A percentile compares a stretch with the other conserved stretches of the same genome.
phyloP scores from a whole-genome alignment of 345 rosid genomes.

The Citrus reticulata region DNA sequence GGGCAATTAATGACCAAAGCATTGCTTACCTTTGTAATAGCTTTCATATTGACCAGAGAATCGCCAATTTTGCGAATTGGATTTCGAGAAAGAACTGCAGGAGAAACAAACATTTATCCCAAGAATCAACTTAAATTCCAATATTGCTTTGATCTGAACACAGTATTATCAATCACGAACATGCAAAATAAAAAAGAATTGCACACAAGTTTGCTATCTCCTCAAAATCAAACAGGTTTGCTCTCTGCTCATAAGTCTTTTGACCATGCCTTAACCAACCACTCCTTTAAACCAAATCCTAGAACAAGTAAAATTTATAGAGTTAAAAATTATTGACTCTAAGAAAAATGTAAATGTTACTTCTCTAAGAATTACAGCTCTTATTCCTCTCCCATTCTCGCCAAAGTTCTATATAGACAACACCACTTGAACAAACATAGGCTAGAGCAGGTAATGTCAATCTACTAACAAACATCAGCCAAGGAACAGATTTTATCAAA shows the following conservation, averaged over 20 bases:
- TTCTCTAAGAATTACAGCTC: neutral
- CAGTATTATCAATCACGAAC: neutral
- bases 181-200: neutral
- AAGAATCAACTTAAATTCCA: neutral
- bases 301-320: neutral
- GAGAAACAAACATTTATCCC: neutral
- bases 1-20: neutral
- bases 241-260: neutral
- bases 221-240: neutral
- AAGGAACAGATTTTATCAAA: neutral
- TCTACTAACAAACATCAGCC: neutral
- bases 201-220: neutral
- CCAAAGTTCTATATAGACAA: neutral
- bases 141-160: neutral
- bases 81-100: slow-evolving; percentile 53
- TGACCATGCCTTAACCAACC: neutral
- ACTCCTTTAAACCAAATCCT: neutral
- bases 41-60: slow-evolving; percentile 61
- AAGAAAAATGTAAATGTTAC: neutral
- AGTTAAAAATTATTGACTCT: neutral
- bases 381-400: neutral
- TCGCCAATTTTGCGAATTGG: slow-evolving; percentile 69
- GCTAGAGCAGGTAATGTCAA: neutral
- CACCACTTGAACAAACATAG: neutral
- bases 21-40: slow-evolving; percentile 58